These are phyloP conservation scores for Neophaeococcomyces aloes DNA, from an alignment of 2,329 filamentous ascomycete species.

Conservation along the genomic window DNA sequence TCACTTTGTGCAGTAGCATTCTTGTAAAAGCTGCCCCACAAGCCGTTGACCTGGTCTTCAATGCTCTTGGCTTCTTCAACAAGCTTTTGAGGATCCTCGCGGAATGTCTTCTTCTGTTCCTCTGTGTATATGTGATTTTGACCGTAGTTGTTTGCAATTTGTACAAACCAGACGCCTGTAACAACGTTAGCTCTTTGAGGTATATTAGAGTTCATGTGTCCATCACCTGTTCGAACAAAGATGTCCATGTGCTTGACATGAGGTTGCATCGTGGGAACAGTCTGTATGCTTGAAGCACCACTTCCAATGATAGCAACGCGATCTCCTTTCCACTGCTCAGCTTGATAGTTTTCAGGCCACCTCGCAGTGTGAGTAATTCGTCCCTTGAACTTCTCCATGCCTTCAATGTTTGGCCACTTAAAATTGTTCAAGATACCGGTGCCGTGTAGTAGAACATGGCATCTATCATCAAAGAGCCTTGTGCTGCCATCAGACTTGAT, in stretches of 20 bases:
- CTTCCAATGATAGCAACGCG: slow-evolving; percentile 22
- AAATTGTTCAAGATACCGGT: slow-evolving; percentile 22
- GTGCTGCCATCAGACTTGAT: slow-evolving; percentile 29
- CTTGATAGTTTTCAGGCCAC: slow-evolving; percentile 24
- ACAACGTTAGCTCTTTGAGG: slow-evolving; percentile 28
- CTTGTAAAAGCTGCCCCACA: no score
- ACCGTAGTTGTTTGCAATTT: no score
- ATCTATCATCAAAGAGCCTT: slow-evolving; percentile 30
- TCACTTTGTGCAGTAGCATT: no score
- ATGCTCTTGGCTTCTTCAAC: no score
- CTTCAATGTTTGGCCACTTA: slow-evolving; percentile 25
- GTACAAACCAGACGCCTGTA: no score
- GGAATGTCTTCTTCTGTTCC: no score
- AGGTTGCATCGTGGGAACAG: slow-evolving; percentile 31
- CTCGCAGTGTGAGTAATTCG: slow-evolving; percentile 25
- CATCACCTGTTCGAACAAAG: slow-evolving; percentile 18
- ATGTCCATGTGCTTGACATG: slow-evolving; percentile 23
- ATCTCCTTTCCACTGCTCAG: slow-evolving; percentile 11
- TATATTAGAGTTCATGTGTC: background rate
- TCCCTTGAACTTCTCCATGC: slow-evolving; percentile 28
- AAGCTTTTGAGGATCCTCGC: no score
- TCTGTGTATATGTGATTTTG: no score
- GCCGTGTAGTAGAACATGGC: slow-evolving; percentile 22
- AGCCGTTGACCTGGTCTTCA: no score
- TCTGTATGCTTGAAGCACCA: slow-evolving; percentile 22